Percentiles rank a stretch among this genome's conserved stretches.
phyloP scores from a whole-genome alignment of 2,329 filamentous ascomycete genomes.

The Dendrostoma leiphaemia region DNA sequence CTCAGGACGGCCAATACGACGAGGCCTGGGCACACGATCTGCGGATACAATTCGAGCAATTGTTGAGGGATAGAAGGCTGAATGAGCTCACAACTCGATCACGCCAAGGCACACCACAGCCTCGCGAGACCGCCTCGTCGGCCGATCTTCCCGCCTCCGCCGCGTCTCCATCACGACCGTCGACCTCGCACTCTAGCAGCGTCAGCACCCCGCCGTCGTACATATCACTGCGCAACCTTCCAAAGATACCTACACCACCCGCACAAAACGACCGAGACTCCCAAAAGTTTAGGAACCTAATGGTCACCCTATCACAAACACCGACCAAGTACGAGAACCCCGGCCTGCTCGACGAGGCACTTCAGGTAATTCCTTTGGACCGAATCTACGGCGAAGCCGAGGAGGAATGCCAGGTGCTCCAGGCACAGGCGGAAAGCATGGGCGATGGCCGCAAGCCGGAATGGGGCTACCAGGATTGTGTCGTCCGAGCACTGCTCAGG shows the following conservation, averaged over 20 bases:
- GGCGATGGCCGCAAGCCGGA: slow-evolving; percentile 75
- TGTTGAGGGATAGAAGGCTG: slow-evolving; percentile 83
- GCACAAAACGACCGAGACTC: slow-evolving; percentile 61
- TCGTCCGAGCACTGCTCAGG: slow-evolving; percentile 83
- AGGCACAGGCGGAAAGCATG: slow-evolving; percentile 85
- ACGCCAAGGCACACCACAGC: slow-evolving; percentile 57
- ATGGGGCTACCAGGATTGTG: slow-evolving; percentile 98
- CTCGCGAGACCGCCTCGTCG: slow-evolving; percentile 48
- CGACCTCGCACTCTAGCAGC: slow-evolving; percentile 41
- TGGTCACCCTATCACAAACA: slow-evolving; percentile 82
- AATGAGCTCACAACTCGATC: slow-evolving; percentile 73
- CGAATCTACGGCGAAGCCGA: slow-evolving; percentile 92
- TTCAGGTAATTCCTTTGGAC: slow-evolving; percentile 82
- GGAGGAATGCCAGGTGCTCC: slow-evolving; percentile 84
- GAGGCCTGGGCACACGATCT: slow-evolving; percentile 78
- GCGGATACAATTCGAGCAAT: slow-evolving; percentile 79
- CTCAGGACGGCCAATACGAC: slow-evolving; percentile 48
- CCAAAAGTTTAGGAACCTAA: slow-evolving; percentile 75
- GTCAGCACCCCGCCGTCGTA: slow-evolving; percentile 43
- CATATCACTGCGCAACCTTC: slow-evolving; percentile 47
- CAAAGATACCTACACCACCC: slow-evolving; percentile 69
- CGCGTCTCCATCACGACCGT: slow-evolving; percentile 41
- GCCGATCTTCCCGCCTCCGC: slow-evolving; percentile 42
- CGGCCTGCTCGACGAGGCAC: slow-evolving; percentile 85
- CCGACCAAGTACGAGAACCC: slow-evolving; percentile 97